Base-by-base conservation (phyloP, 108 stramenopile genomes). In the Schizochytrium sp. region DNA sequence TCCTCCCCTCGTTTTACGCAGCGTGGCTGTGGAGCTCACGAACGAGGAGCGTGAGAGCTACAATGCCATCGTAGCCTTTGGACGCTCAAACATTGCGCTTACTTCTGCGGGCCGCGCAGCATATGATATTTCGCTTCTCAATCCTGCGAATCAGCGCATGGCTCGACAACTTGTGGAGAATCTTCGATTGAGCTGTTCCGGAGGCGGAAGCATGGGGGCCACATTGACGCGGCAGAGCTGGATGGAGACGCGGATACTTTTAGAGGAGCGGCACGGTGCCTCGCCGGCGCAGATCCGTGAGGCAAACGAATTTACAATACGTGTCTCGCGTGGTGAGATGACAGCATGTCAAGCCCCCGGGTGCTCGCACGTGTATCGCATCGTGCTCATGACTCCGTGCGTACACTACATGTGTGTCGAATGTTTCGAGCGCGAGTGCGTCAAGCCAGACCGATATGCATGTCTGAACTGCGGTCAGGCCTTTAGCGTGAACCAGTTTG, bases 341-440 rank as follows among this genome's bases (percentile, higher is more conserved):
- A 53, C 48, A 14, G 48, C 51, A 4, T 83, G 76, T 23, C 48
- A 83, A 16, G 45, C 76, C 43, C 76, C 76, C 2, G 76, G 51
- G 19, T 83, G 76, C 51, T 45, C 10, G 8, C 76, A 53, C n/a
- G 51, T 53, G n/a, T 23, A 83, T 23, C 76, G 48, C 19, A 53
- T 83, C 51, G 76, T 83, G n/a, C 51, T 83, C 76, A 83, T 83
- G 19, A 53, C 76, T 12, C 76, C 76, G n/a, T 83, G 76, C 51
- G 76, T 83, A 6, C 76, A 83, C 51, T 83, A 53, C 48, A 53
- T 83, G 45, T 83, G 76, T 34, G 76, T 83, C 10, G 51, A 83
- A 23, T 83, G 76, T 4, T 83, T 83, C 5, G 76, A 83, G 76
- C 45, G 51, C n/a, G 25, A 83, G 48, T 83, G 76, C 51, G 76